Evolutionary conservation across 1,139 yeast genomes (phyloP).

Genomic region (Scheffersomyces cryptocercus): DNA sequence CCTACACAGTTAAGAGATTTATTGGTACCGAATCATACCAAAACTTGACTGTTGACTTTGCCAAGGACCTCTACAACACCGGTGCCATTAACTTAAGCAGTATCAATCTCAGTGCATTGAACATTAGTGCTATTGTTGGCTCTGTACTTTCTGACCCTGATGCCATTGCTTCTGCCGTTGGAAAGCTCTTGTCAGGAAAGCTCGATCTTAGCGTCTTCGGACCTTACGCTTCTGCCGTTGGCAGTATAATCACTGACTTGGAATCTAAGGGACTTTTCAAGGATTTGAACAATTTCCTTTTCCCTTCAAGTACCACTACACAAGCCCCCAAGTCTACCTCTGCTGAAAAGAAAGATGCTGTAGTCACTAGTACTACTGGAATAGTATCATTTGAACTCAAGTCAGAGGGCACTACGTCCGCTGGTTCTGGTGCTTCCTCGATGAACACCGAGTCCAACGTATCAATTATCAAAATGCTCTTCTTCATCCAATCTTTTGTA

Average conservation of each 20-base stretch:
- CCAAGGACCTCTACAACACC: conserved; percentile 25
- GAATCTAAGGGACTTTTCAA: conserved; percentile 42
- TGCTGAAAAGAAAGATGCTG: conserved; percentile 9
- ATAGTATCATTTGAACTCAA: conserved; percentile 5
- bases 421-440: conserved; percentile 11
- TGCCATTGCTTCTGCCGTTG: conserved; percentile 21
- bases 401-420: conserved; percentile 8
- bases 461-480: conserved; percentile 15
- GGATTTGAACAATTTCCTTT: conserved; percentile 39
- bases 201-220: conserved; percentile 18
- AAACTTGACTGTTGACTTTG: conserved; percentile 36
- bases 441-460: conserved; percentile 7
- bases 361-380: conserved; percentile 5
- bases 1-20: conserved; percentile 37
- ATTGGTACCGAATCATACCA: conserved; percentile 38
- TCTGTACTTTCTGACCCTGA: conserved; percentile 28
- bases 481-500: conserved; percentile 18
- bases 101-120: conserved; percentile 21
- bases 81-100: conserved; percentile 21
- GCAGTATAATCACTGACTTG: conserved; percentile 31
- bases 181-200: conserved; percentile 26
- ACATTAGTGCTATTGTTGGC: conserved; percentile 28
- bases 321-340: conserved; percentile 9
- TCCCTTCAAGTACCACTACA: conserved; percentile 22
- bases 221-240: conserved; percentile 35